Evolutionary conservation across 345 rosid species (phyloP).

Genomic region (Crucihimalaya himalaica): DNA sequence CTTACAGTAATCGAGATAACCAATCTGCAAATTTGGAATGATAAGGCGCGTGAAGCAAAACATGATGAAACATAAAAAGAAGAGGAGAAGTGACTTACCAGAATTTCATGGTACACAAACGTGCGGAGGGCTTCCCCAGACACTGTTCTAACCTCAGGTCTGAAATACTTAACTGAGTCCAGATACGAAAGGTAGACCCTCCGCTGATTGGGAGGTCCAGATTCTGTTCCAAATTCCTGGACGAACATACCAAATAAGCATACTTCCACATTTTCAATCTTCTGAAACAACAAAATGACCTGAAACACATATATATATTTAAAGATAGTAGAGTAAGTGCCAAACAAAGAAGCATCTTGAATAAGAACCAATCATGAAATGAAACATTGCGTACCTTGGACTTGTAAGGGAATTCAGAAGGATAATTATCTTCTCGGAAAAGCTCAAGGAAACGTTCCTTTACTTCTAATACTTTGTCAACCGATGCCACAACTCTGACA

Average conservation of each 20-base stretch:
- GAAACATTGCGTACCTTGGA: constrained; percentile 65
- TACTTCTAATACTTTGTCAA: constrained; percentile 87
- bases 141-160: constrained; percentile 83
- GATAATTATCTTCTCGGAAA: constrained; percentile 85
- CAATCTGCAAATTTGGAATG: constrained; percentile 59
- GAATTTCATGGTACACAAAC: constrained; percentile 34
- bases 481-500: constrained; percentile 89
- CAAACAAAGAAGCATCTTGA: constrained; percentile 8
- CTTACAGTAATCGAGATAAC: constrained; percentile 94
- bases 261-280: constrained; percentile 95
- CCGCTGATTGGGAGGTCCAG: constrained; percentile 78
- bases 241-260: constrained; percentile 96
- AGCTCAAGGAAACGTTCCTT: constrained; percentile 80
- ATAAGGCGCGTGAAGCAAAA: background rate
- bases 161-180: constrained; percentile 92
- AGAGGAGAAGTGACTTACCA: constrained; percentile 16
- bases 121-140: constrained; percentile 96
- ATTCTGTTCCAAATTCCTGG: constrained; percentile 90
- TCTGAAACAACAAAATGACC: constrained; percentile 86
- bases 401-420: constrained; percentile 77
- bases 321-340: background rate
- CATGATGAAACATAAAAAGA: background rate
- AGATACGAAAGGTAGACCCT: constrained; percentile 89
- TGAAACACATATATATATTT: constrained; percentile 39
- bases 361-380: constrained; percentile 9